Percentiles rank a stretch among this genome's conserved stretches.
Conservation (phyloP, 352 stramenopile genomes). For the Phytophthora vignae region DNA sequence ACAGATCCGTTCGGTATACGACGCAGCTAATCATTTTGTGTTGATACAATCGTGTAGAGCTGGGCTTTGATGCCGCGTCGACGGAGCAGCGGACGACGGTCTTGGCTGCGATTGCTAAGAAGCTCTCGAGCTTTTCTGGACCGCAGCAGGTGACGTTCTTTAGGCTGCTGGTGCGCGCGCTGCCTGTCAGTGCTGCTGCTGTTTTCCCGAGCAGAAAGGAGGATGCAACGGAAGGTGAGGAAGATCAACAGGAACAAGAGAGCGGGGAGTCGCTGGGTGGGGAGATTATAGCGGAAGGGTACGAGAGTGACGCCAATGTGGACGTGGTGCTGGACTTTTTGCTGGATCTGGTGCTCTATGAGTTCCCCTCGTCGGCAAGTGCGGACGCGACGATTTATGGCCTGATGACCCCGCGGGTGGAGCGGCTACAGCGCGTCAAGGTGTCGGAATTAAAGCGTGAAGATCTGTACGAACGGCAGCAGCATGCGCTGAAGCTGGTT, state of each 20-base stretch:
- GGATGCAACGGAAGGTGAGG: not conserved
- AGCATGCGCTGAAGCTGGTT: conserved; percentile 66
- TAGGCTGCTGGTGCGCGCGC: conserved; percentile 57
- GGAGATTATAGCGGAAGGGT: conserved; percentile 6
- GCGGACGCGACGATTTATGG: conserved; percentile 38
- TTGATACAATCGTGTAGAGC: conserved; percentile 43
- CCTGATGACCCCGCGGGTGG: conserved; percentile 53
- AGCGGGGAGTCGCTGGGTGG: conserved; percentile 1
- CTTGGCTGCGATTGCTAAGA: conserved; percentile 42
- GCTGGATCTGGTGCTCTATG: conserved; percentile 73
- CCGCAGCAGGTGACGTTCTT: conserved; percentile 74
- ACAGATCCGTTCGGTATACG: not conserved
- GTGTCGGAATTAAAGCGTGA: conserved; percentile 52
- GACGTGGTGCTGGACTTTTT: conserved; percentile 75
- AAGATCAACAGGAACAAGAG: conserved; percentile 2
- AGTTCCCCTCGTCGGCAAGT: conserved; percentile 30
- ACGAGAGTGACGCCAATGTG: conserved; percentile 32
- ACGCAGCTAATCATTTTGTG: not conserved
- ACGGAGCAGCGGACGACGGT: conserved; percentile 51
- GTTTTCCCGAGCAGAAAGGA: conserved; percentile 19
- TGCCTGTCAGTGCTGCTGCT: conserved; percentile 45
- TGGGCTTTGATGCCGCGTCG: conserved; percentile 65
- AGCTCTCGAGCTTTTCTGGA: conserved; percentile 40
- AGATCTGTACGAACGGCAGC: conserved; percentile 63
- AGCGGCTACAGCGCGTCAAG: conserved; percentile 61